Percentiles rank a stretch among this genome's conserved stretches.
phyloP scores from a whole-genome alignment of 768 basidiomycete species.

The Butyriboletus loyo region DNA sequence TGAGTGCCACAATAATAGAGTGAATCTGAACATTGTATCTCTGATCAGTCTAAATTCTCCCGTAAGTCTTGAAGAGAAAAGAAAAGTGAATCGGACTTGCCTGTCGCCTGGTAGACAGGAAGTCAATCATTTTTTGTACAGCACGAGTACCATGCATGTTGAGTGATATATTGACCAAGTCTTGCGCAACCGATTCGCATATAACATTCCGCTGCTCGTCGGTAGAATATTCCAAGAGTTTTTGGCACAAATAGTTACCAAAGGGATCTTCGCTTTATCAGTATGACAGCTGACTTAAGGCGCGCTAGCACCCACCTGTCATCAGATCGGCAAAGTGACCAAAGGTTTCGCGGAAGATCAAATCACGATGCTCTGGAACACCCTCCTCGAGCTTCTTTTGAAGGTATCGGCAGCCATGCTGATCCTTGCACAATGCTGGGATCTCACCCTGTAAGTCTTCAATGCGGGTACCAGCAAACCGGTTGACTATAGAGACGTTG shows the following conservation, averaged over 20 bases:
- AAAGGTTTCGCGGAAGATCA: constrained; percentile 99
- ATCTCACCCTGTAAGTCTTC: constrained; percentile 97
- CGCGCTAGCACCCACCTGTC: constrained; percentile 61
- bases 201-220: constrained; percentile 97
- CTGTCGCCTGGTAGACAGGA: constrained; percentile 92
- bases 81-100: constrained; percentile 46
- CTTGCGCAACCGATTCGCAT: constrained; percentile 96
- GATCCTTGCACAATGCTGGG: constrained; percentile 92
- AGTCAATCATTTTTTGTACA: constrained; percentile 99
- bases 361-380: constrained; percentile 92
- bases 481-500: constrained; percentile 63
- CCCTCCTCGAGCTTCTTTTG: constrained; percentile 99
- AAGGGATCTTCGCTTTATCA: constrained; percentile 71
- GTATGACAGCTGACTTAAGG: neutral
- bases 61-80: constrained; percentile 53
- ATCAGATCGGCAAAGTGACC: constrained; percentile 97
- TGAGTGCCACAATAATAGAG: constrained; percentile 93
- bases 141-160: constrained; percentile 99
- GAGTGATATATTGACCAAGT: constrained; percentile 94
- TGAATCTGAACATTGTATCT: constrained; percentile 90
- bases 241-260: constrained; percentile 98
- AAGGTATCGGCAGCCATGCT: constrained; percentile 96
- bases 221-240: constrained; percentile 92
- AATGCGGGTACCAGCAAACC: constrained; percentile 92
- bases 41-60: constrained; percentile 65